Evolutionary conservation across 1,284 basidiomycete genomes (phyloP), one percentile per base, ranked within the genome.

Genomic region (Ustilago esculenta): DNA sequence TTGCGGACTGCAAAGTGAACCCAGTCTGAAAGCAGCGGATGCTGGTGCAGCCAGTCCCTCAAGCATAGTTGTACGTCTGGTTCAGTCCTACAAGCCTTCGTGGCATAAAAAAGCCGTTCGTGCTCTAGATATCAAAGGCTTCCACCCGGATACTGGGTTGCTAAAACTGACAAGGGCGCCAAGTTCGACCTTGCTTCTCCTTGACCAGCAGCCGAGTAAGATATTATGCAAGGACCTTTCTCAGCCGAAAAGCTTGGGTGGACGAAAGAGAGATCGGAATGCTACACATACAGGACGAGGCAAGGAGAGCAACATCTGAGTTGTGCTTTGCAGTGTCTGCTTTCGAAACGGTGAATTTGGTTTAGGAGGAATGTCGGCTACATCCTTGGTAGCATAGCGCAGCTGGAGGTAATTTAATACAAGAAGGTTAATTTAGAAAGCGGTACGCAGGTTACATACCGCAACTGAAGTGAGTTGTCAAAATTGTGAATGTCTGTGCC

Each of bases 331-430:
- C 43, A 54, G 30, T 21, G 12, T 21, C 4, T 29, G 14, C 21
- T 39, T 21, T 37, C 0, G n/a, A n/a, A n/a, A n/a, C n/a, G n/a
- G n/a, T n/a, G n/a, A n/a, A 43, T 44, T 20, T 21, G 3, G 29
- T 25, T 42, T 43, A 18, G 6, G 18, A 8, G 52, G 52, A 55
- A 55, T 55, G 52, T 47, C 37, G 25, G 15, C 18, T 17, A 55
- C 52, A 42, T 55, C 29, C 17, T 32, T n/a, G 35, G 20, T 36
- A 6, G 42, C 25, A 33, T 12, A 44, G 20, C 32, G 21, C 21
- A 8, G 20, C 20, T 6, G 17, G 14, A 15, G 9, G 10, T 41
- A 41, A n/a, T 12, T 10, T n/a, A n/a, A n/a, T n/a, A n/a, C n/a
- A n/a, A n/a, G n/a, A 7, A 7, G 14, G 7, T 30, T 30, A 30